Base-by-base conservation (phyloP, 1,139 yeast species). In the Nematodospora anomalae region DNA sequence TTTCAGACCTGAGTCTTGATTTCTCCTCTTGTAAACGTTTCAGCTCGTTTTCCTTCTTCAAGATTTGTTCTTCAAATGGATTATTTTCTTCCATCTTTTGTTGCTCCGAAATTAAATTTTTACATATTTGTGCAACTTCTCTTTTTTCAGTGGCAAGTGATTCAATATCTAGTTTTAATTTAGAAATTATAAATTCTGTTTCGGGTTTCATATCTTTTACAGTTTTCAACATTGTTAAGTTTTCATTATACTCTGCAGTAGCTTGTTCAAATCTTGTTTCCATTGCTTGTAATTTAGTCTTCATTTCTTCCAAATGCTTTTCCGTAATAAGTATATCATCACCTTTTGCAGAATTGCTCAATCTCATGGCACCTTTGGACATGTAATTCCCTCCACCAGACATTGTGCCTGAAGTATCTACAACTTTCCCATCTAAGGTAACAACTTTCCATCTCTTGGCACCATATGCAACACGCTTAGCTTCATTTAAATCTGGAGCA, bases 321-420 rank as follows among this genome's bases (percentile, higher is more conserved):
- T 76, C 80, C n/a, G 83, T 51, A 13, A 60, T 47, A 2, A 32
- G 16, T 9, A 12, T 9, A 28, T 58, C 64, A 43, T 49, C 51
- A 16, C 49, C 48, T 11, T 50, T 50, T 1, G 62, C 50, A 7
- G 64, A 53, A 3, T 71, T 64, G 4, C 58, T 52, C 22, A 76
- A 60, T 40, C 70, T 70, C 92, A 84, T 82, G 1, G 77, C 80
- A 6, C 94, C 94, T 36, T 68, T 68, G 11, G 77, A 71, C 11
- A 76, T 79, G 31, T 74, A 67, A 32, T 74, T 77, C 37, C 97
- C 97, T 61, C 99, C 99, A 52, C 99, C 99, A 35, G 95, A 81
- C 84, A 94, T 83, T 2, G 97, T 86, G 60, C 99, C 99, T 2
- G 96, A 85, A n/a, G 84, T 80, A 53, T 90, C 97, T 40, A 94